Evolutionary conservation across 441 rosid genomes (phyloP).

Genomic region (Pelargonium fulgidum): DNA sequence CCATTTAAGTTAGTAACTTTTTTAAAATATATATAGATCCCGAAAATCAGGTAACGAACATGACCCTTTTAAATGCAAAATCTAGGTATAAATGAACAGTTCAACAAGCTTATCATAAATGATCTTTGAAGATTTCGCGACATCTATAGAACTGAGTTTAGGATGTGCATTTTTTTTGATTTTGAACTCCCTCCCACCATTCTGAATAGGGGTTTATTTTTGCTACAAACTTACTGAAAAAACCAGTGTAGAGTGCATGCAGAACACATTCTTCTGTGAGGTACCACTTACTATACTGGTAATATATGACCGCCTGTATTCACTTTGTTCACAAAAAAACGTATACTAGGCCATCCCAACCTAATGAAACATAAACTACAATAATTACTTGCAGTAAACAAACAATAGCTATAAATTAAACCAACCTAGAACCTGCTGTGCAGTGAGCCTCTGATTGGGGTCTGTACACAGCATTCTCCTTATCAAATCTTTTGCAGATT

Average conservation of each 20-base stretch:
- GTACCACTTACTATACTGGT: not conserved
- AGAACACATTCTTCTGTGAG: not conserved
- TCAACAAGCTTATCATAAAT: not conserved
- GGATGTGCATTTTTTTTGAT: not conserved
- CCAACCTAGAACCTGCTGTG: conserved; percentile 56
- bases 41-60: not conserved
- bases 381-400: conserved; percentile 3
- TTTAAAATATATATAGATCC: not conserved
- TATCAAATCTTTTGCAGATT: conserved; percentile 49
- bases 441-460: conserved; percentile 43
- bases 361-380: conserved; percentile 1
- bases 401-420: conserved; percentile 10
- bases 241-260: not conserved
- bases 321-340: not conserved
- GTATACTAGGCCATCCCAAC: not conserved
- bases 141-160: not conserved
- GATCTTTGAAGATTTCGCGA: not conserved
- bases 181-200: not conserved
- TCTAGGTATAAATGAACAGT: not conserved
- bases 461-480: conserved; percentile 51
- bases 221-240: not conserved
- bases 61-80: not conserved
- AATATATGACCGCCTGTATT: not conserved
- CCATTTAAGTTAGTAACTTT: too few relatives aligned
- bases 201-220: not conserved